Base-by-base conservation (phyloP, 139 green algal species). In the Zygnema circumcarinatum region DNA sequence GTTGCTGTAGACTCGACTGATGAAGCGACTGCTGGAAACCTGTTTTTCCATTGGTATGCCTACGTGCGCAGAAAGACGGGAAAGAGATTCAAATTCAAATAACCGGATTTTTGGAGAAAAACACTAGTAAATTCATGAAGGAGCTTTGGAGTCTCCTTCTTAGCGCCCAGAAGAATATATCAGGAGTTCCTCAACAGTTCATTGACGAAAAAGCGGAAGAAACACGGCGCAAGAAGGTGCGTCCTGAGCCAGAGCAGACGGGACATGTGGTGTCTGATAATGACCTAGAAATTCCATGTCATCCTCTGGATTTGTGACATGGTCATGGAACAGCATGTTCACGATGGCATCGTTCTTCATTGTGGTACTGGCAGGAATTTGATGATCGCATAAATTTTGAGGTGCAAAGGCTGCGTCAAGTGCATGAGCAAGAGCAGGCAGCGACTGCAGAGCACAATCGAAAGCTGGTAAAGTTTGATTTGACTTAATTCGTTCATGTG, bases 151-250 rank as follows among this genome's bases (percentile, higher is more conserved):
- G 31, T 32, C 82, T 91, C 39, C 87, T 91, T 36, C 29, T 89
- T 11, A 87, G 67, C 20, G 87, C 87, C 72, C 87, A 91, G 83
- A 74, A 36, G 31, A 91, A 88, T 54, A 67, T 87, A n/a, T 86
- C 72, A 38, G 87, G 87, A 75, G 88, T 91, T 47, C 87, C 87
- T 56, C 87, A 91, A 69, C 75, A 91, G 74, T 91, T 91, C 22
- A 67, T 91, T 29, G 87, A 91, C 31, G 82, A 91, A 32, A 89
- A 89, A 38, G 87, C 87, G 2, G 87, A 86, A 41, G 87, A 91
- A 78, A 80, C 39, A 0, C 29, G 76, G 2, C 68, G 69, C 33
- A 89, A 89, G 22, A 89, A 89, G 84, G 84, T 89, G 2, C 16
- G 84, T 40, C 35, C 29, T 16, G 25, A 33, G 54, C 54, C 54